A percentile compares a stretch with the other conserved stretches of the same genome.
These are phyloP conservation scores for Boletus bicolor DNA, from an alignment of 768 basidiomycete genomes.

Conservation along the genomic window DNA sequence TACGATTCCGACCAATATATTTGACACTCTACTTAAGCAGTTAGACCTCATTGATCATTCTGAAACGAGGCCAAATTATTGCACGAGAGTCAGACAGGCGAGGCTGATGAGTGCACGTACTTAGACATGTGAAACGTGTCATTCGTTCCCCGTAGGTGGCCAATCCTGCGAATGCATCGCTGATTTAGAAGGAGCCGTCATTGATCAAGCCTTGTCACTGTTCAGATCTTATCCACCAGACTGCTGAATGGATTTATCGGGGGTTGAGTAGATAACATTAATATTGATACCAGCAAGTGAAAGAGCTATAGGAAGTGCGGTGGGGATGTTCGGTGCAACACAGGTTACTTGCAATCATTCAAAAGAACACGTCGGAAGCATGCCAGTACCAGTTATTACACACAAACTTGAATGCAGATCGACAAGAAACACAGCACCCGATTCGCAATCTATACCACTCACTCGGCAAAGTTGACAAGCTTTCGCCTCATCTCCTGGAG, in stretches of 20 bases:
- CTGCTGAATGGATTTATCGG: neutral
- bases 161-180: neutral
- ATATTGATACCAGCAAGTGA: neutral
- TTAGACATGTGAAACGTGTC: neutral
- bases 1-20: too few relatives aligned
- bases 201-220: too few relatives aligned
- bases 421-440: neutral
- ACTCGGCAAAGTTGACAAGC: constrained; percentile 29
- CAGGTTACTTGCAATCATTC: neutral
- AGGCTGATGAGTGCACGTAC: neutral
- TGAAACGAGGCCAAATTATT: too few relatives aligned
- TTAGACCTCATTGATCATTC: too few relatives aligned
- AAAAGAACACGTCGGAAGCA: neutral
- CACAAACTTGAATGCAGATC: neutral
- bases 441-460: constrained; percentile 1
- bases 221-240: neutral
- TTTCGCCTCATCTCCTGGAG: constrained; percentile 41
- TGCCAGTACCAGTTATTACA: neutral
- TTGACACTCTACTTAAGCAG: too few relatives aligned
- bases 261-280: neutral
- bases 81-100: too few relatives aligned
- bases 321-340: neutral
- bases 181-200: neutral
- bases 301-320: neutral
- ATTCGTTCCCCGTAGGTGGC: neutral